Base-by-base conservation (phyloP, 1,139 yeast genomes). In the Sugiyamaella novakii region DNA sequence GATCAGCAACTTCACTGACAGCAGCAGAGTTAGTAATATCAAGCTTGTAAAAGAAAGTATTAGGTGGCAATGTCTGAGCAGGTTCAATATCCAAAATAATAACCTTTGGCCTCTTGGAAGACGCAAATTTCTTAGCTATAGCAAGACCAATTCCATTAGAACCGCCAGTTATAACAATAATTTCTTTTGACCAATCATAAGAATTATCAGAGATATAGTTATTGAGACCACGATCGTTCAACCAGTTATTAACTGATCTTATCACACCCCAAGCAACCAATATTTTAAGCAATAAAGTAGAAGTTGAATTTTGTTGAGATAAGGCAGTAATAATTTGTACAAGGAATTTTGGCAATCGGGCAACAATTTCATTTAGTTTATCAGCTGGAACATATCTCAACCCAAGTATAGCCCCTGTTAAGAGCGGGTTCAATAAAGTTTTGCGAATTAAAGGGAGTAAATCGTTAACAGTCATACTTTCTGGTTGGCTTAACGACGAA, bases 11-110 rank as follows among this genome's bases (percentile, higher is more conserved):
- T 0, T 52, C 53, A 2, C 60, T 55, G 2, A 79, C 64, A 12
- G 62, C 64, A 0, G 54, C 52, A 11, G 67, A 66, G 47, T 73
- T 62, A 0, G 75, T 67, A 40, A 84, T 64, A 59, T 85, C 84
- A 62, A 95, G 85, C 44, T 69, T 54, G 55, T 74, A 80, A 64
- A 81, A 88, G 12, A 18, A 28, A 3, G 41, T 29, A 17, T 44
- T 44, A 5, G 47, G 25, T 2, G 43, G 30, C 30, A 29, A 6
- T 11, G 27, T n/a, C 8, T 44, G 15, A 1, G 25, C 14, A 15
- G 47, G 37, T 22, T 36, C 31, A 24, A 35, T 21, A 15, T 53
- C 56, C 6, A 52, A 28, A 14, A 48, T 49, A 36, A 52, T 48
- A 2, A 54, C 58, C 17, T 58, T 61, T 33, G 67, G 65, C 12